phyloP scores from a whole-genome alignment of 371 early-diverging fungal species.

The Mucor indicus region DNA sequence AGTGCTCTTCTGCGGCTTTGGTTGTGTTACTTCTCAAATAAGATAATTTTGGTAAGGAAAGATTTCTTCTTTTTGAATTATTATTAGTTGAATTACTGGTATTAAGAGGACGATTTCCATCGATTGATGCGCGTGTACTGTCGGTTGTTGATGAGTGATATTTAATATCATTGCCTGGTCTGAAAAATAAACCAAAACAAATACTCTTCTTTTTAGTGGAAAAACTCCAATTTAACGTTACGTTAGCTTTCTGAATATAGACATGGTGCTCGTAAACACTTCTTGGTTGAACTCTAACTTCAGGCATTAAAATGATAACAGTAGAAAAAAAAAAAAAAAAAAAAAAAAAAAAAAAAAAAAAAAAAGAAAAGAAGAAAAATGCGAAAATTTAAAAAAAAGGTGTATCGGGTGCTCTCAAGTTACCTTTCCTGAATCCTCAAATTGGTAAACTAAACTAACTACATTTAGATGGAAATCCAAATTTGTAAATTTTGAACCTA shows the following conservation, averaged over 20 bases:
- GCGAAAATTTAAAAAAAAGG: no score
- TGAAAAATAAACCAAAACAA: constrained; percentile 75
- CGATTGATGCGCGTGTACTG: constrained; percentile 3
- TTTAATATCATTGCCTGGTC: no score
- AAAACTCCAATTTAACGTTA: constrained; percentile 84
- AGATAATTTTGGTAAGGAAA: not conserved
- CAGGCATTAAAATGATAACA: constrained; percentile 49
- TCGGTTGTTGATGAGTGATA: not conserved
- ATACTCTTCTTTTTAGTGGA: constrained; percentile 83
- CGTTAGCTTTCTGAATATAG: constrained; percentile 58
- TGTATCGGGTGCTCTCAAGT: no score
- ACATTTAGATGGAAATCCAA: no score
- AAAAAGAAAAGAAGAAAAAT: not conserved
- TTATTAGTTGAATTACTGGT: no score
- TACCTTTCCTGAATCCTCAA: no score
- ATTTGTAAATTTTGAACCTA: no score
- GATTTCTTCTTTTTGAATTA: constrained; percentile 4
- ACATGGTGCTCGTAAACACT: constrained; percentile 80
- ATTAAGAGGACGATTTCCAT: not conserved
- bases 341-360: not conserved
- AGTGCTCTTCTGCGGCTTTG: not conserved
- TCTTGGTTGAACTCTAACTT: constrained; percentile 70
- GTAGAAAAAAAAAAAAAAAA: not conserved
- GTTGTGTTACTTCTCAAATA: not conserved
- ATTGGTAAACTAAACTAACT: no score